Conservation (phyloP, 305 asterid genomes). For the Solanum hybrid region DNA sequence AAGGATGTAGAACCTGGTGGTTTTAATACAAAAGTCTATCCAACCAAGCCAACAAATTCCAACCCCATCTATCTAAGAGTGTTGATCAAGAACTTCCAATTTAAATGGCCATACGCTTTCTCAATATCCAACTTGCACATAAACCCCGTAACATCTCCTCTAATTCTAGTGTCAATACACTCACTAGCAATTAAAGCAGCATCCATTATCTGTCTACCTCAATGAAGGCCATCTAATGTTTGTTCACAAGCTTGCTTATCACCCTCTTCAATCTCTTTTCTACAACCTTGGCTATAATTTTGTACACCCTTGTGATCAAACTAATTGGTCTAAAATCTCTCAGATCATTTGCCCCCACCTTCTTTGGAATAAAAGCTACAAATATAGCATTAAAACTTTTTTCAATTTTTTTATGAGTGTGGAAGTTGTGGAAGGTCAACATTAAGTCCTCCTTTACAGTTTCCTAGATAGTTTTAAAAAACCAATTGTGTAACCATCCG, state of each 20-base stretch:
- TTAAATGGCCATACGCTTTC: background rate
- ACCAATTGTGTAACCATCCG: background rate
- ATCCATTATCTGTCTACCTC: background rate
- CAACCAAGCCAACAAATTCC: background rate
- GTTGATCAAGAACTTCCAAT: background rate
- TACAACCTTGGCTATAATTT: background rate
- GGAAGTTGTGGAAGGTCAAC: background rate
- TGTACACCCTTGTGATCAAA: background rate
- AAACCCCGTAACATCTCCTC: background rate
- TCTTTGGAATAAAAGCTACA: background rate
- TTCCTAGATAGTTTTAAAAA: too few species aligned
- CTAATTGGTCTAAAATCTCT: background rate
- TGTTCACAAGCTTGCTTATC: background rate
- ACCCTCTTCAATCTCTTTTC: background rate
- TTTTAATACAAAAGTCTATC: background rate
- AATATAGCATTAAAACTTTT: background rate
- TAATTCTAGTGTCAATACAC: background rate
- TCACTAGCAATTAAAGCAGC: background rate
- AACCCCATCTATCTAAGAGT: background rate
- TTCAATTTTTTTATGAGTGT: background rate
- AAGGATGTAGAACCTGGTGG: background rate
- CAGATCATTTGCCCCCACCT: background rate
- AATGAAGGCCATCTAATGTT: background rate
- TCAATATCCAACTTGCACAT: background rate
- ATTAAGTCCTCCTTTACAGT: background rate